Base-by-base conservation (phyloP, 2,329 filamentous ascomycete species). In the Cladophialophora bantiana region DNA sequence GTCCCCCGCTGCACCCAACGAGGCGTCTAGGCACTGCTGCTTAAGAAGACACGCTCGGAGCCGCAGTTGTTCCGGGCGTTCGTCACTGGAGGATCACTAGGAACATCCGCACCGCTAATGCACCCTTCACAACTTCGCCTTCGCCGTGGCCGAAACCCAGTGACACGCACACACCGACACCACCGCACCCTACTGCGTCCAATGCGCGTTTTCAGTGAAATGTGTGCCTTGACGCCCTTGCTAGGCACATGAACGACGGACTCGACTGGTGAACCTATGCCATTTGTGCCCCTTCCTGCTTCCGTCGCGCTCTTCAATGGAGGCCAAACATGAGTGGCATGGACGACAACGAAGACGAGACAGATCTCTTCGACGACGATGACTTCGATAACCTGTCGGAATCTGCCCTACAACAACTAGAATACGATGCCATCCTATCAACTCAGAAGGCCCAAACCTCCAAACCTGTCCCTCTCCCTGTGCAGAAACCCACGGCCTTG, bases 291-390 rank as follows among this genome's bases (percentile, higher is more conserved):
- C 42, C 18, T 36, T 7, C n/a, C 38, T 52, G 32, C 36, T 15
- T 36, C 34, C 42, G 40, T 35, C 45, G 54, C 38, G 56, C 32
- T 68, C 48, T 35, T 62, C 60, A 26, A 72, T 71, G 70, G 70
- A 68, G 69, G 65, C 65, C 62, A 63, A 65, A 57, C 35, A 72
- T 73, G 70, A 72, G 75, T 79, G 79, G 78, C 74, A 82, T 82
- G 81, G 81, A 81, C 76, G 75, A 75, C 69, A 77, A 78, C 74
- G 78, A 77, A 75, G 80, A 81, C 73, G 79, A 82, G 74, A 80
- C 81, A 65, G 78, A 78, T 72, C 82, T 82, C 74, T 73, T 69
- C 57, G 71, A 72, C 62, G 82, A 80, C 65, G 79, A 82, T 68
- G 78, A 77, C 68, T 79, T 82, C 72, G 81, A 82, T 66, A 78